Conservation (phyloP, 305 asterid genomes). For the Rubia peregrina region DNA sequence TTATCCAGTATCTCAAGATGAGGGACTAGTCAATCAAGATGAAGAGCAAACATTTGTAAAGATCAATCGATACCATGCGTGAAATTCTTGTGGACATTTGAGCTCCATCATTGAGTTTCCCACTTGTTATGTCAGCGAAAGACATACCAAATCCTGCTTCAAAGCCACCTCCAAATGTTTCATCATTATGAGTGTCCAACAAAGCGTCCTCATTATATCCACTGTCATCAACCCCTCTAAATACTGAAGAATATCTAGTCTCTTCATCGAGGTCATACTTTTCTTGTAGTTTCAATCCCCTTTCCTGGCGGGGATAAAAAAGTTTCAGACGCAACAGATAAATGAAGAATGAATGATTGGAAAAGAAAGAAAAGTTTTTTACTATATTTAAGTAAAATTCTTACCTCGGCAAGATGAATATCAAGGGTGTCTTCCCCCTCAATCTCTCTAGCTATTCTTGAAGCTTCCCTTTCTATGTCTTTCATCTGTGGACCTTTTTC, state of each 20-base stretch:
- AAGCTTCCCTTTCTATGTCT: conserved; percentile 84
- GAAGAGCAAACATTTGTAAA: not conserved
- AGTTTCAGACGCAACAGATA: conserved; percentile 13
- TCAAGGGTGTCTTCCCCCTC: conserved; percentile 93
- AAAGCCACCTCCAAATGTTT: conserved; percentile 68
- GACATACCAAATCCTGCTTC: conserved; percentile 38
- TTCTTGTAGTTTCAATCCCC: conserved; percentile 67
- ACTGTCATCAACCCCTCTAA: conserved; percentile 65
- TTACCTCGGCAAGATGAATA: conserved; percentile 95
- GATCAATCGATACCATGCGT: conserved; percentile 32
- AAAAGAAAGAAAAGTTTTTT: conserved; percentile 4
- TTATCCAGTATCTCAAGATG: not conserved
- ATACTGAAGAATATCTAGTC: conserved; percentile 77
- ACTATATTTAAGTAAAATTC: not conserved
- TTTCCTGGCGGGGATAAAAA: conserved; percentile 48
- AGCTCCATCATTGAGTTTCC: conserved; percentile 32
- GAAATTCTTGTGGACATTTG: conserved; percentile 40
- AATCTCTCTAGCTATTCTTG: conserved; percentile 80
- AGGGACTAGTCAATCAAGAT: not conserved
- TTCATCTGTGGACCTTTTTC: conserved; percentile 86
- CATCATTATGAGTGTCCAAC: conserved; percentile 63
- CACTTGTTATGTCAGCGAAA: conserved; percentile 26
- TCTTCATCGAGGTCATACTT: conserved; percentile 82
- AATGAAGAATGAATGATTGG: not conserved
- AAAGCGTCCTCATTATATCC: conserved; percentile 66